phyloP scores from a whole-genome alignment of 306 rosid genomes.

The Malus sieversii region DNA sequence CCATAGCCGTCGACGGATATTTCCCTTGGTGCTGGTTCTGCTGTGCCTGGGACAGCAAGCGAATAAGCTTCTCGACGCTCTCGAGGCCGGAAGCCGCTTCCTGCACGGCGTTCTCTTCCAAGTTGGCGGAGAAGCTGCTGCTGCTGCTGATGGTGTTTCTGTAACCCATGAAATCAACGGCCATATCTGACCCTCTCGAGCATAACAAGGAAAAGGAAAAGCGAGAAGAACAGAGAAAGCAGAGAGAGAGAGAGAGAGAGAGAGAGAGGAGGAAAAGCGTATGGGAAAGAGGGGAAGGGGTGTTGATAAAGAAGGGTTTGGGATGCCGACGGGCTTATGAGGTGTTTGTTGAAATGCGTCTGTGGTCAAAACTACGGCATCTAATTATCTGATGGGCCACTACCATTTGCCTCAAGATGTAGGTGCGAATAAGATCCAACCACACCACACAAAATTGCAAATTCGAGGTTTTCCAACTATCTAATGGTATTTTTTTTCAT shows the following conservation, averaged over 20 bases:
- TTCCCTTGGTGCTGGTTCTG: conserved; percentile 26
- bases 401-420: conserved; percentile 32
- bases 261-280: not conserved
- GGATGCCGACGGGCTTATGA: not conserved
- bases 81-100: conserved; percentile 81
- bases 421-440: conserved; percentile 35
- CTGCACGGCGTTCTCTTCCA: conserved; percentile 54
- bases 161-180: conserved; percentile 55
- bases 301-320: conserved; percentile 21
- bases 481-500: too few species aligned
- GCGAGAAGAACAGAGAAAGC: not conserved
- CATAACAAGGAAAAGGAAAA: not conserved
- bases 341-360: not conserved
- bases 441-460: not conserved
- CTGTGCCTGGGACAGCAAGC: conserved; percentile 25
- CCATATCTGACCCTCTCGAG: conserved; percentile 34
- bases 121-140: conserved; percentile 23
- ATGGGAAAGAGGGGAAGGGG: not conserved
- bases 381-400: conserved; percentile 20
- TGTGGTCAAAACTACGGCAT: conserved; percentile 51
- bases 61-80: conserved; percentile 54
- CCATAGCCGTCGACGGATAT: conserved; percentile 27
- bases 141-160: conserved; percentile 5
- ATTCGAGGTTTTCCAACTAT: too few species aligned
- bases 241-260: not conserved